These are phyloP conservation scores for Agaricus subrufescens DNA, from an alignment of 768 basidiomycete genomes.

Conservation along the genomic window DNA sequence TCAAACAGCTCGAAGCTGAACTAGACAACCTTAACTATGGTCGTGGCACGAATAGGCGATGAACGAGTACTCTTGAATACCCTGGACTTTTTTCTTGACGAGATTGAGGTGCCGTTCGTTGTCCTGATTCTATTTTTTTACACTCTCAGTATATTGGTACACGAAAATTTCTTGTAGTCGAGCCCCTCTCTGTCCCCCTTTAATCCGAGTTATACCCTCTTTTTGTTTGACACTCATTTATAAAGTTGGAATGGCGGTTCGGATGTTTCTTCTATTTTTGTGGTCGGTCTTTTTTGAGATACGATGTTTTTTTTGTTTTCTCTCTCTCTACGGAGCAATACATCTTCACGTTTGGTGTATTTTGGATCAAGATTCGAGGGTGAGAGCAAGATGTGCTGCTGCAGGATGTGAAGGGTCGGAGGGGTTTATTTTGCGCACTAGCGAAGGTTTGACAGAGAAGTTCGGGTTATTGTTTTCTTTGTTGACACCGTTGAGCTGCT, in stretches of 20 bases:
- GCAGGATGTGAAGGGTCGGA: too few relatives aligned
- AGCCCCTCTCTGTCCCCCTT: neutral
- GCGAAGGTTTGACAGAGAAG: too few relatives aligned
- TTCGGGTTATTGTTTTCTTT: too few relatives aligned
- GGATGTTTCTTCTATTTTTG: neutral
- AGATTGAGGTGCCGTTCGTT: neutral
- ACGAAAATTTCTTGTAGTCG: slow-evolving; percentile 10
- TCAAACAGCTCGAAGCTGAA: slow-evolving; percentile 88
- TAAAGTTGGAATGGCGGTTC: neutral
- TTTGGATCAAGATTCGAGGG: too few relatives aligned
- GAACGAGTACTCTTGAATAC: slow-evolving; percentile 16
- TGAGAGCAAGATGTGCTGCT: too few relatives aligned
- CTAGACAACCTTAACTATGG: slow-evolving; percentile 86
- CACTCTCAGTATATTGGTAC: slow-evolving; percentile 2
- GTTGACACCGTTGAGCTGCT: too few relatives aligned
- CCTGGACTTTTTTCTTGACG: slow-evolving; percentile 1
- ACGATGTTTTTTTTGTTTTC: neutral
- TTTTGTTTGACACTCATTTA: neutral
- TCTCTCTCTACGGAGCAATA: neutral
- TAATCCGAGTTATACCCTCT: neutral
- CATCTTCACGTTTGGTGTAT: neutral
- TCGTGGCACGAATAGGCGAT: slow-evolving; percentile 66
- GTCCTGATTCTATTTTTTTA: neutral
- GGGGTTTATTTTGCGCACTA: too few relatives aligned
- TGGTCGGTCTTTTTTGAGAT: neutral